Percentiles rank a stretch among this genome's conserved stretches.
Evolutionary conservation across 2,329 filamentous ascomycete genomes (phyloP).

Genomic region (Penicillium glabrum): DNA sequence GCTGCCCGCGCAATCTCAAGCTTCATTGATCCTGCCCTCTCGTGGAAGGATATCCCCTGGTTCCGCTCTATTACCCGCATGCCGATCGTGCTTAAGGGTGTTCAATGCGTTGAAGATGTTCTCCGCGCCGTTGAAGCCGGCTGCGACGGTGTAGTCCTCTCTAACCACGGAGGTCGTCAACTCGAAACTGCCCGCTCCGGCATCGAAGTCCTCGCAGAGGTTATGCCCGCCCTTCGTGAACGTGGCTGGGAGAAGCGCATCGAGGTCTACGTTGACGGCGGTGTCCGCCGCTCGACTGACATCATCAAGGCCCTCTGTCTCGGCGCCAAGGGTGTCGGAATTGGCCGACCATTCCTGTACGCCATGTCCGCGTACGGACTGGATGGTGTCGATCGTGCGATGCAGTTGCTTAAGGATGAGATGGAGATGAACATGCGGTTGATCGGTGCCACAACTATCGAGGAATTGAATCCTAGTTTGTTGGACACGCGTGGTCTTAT

Average conservation of each 20-base stretch:
- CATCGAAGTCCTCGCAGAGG: slow-evolving; percentile 88
- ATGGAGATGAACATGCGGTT: slow-evolving; percentile 99
- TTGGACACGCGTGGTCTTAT: slow-evolving; percentile 72
- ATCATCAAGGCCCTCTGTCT: slow-evolving; percentile 94
- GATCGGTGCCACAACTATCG: slow-evolving; percentile 73
- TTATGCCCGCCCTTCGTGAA: slow-evolving; percentile 80
- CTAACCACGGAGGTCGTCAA: slow-evolving; percentile 93
- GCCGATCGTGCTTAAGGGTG: slow-evolving; percentile 94
- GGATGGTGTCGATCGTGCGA: slow-evolving; percentile 83
- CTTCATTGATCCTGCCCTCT: slow-evolving; percentile 93
- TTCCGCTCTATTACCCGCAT: slow-evolving; percentile 87
- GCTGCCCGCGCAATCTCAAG: slow-evolving; percentile 91
- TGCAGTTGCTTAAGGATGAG: slow-evolving; percentile 91
- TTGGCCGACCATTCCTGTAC: slow-evolving; percentile 91
- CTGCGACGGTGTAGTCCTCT: slow-evolving; percentile 86
- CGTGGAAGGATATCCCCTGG: slow-evolving; percentile 94
- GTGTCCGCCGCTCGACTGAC: slow-evolving; percentile 85
- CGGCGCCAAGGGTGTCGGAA: slow-evolving; percentile 87
- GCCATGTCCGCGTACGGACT: slow-evolving; percentile 93
- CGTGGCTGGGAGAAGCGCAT: slow-evolving; percentile 72
- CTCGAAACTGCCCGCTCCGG: slow-evolving; percentile 88
- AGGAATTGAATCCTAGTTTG: slow-evolving; percentile 76
- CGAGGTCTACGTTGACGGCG: slow-evolving; percentile 89
- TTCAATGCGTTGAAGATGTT: slow-evolving; percentile 94
- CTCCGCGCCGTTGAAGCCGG: slow-evolving; percentile 79